These are phyloP conservation scores for Neofusicoccum umdonicola DNA, from an alignment of 2,329 filamentous ascomycete genomes.

Conservation along the genomic window DNA sequence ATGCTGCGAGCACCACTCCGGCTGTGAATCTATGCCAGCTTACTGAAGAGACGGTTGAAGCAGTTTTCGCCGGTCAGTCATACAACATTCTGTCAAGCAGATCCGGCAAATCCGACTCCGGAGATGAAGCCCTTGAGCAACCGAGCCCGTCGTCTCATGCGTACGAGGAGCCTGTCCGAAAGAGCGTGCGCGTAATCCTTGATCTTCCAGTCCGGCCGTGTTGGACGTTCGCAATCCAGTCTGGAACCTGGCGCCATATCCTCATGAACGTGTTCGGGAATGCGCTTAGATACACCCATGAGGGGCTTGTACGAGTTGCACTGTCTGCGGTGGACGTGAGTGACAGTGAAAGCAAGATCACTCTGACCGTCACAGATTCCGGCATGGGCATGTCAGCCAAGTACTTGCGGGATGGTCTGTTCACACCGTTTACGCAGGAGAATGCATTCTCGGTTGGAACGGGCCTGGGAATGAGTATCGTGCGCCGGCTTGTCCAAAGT, in stretches of 20 bases:
- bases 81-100: background rate
- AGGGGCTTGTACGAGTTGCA: background rate
- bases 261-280: conserved; percentile 65
- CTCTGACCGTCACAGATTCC: conserved; percentile 35
- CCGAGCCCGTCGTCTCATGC: background rate
- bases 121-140: background rate
- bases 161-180: background rate
- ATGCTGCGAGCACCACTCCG: background rate
- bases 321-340: background rate
- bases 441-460: conserved; percentile 37
- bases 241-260: conserved; percentile 51
- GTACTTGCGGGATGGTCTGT: conserved; percentile 35
- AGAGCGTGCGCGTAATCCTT: conserved; percentile 41
- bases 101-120: too few species aligned
- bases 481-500: conserved; percentile 37
- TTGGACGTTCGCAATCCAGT: conserved; percentile 57
- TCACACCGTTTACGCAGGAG: conserved; percentile 40
- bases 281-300: conserved; percentile 58
- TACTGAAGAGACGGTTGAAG: conserved; percentile 37
- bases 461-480: conserved; percentile 38
- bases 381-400: conserved; percentile 40
- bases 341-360: background rate
- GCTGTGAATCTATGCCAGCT: conserved; percentile 33
- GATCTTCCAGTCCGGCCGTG: conserved; percentile 46
- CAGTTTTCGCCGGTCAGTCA: conserved; percentile 21